phyloP scores from a whole-genome alignment of 2,329 filamentous ascomycete species.

The Diaporthe amygdali region DNA sequence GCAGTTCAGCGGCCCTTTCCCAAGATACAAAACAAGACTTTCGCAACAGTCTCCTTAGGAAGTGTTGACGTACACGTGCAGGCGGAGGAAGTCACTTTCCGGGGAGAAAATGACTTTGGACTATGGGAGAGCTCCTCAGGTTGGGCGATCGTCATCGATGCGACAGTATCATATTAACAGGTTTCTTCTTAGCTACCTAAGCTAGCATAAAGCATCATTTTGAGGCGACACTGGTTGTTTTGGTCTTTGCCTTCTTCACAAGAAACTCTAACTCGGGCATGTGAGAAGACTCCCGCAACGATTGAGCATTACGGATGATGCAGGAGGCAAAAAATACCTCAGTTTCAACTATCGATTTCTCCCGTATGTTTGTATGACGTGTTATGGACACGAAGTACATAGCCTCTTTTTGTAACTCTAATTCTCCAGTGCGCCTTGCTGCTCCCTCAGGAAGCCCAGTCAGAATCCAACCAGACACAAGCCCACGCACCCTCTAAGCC shows the following conservation, averaged over 20 bases:
- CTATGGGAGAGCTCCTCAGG: conserved; percentile 57
- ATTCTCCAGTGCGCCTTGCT: background rate
- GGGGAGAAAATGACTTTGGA: conserved; percentile 56
- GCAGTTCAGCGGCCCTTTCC: conserved; percentile 39
- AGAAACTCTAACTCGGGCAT: background rate
- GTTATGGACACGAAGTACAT: background rate
- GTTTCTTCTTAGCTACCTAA: background rate
- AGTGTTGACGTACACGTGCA: conserved; percentile 45
- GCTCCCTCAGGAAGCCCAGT: background rate
- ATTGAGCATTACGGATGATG: background rate
- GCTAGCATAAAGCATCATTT: background rate
- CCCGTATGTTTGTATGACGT: background rate
- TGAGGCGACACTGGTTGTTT: background rate
- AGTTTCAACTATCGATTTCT: background rate
- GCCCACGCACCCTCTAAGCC: background rate
- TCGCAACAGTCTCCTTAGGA: conserved; percentile 39
- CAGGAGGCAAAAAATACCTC: background rate
- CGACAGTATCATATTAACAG: conserved; percentile 29
- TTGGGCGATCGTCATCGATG: conserved; percentile 52
- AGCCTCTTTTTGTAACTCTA: background rate
- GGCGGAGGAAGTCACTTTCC: conserved; percentile 55
- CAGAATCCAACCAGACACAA: conserved; percentile 21
- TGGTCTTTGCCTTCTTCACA: background rate
- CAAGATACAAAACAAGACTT: conserved; percentile 16
- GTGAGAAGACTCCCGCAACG: background rate